Evolutionary conservation across 345 rosid species (phyloP), one percentile per base, ranked within the genome.

Genomic region (Geranium brycei): DNA sequence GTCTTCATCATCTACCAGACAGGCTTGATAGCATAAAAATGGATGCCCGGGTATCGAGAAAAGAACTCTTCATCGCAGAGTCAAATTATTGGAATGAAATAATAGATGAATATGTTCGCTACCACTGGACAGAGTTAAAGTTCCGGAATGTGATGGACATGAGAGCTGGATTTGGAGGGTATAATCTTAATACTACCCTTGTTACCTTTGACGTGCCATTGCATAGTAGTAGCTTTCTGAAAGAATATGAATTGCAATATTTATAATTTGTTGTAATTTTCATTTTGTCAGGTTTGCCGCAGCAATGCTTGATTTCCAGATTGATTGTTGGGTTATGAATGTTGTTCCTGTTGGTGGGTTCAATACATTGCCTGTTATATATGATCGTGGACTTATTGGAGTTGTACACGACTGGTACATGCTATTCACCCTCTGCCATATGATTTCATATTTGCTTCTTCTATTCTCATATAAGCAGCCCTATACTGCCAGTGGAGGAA

Each of bases 131-230:
- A 81, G 77, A 85, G 74, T 66, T 81, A 61, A 90, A 79, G 66
- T 73, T 90, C 13, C 81, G 97, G 85, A 93, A 93, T 75, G 91
- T 93, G 17, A 30, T 93, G 85, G 99, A 93, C 81, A 90, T 93
- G 97, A 90, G 74, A 79, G 95, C 97, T 64, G 82, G 92, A 80
- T 93, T 77, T 80, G 99, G 97, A 81, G 97, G 99, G 97, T 90
- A 86, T 30, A 3, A 2, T 67, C 35, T 73, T 62, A 64, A 71
- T 35, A 35, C 7, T 35, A 35, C 41, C 41, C 41, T 35, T 35
- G 41, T 35, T 7, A 35, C 64, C 38, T 61, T 61, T 69, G 10
- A 2, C 64, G 19, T 67, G 30, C 51, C 10, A 41, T 61, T 31
- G 11, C 17, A 17, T 23, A 6, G 15, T 23, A 6, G 15, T 14